These are phyloP conservation scores for Lupinus albus DNA, from an alignment of 306 rosid species.

Conservation along the genomic window DNA sequence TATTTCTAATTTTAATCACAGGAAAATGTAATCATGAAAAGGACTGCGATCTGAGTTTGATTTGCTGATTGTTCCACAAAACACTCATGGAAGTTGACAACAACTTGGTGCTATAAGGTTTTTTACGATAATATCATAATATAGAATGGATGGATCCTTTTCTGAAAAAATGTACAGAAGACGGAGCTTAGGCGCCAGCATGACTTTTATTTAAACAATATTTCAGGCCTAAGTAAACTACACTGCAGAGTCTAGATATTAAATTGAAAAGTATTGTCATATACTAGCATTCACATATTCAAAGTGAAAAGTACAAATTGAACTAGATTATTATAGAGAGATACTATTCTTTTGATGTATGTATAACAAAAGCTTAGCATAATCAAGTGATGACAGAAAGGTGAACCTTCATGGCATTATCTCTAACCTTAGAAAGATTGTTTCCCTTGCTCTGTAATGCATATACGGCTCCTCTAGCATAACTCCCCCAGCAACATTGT, in stretches of 20 bases:
- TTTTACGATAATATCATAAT: not conserved
- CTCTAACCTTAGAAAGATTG: slow-evolving; percentile 64
- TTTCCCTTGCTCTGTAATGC: slow-evolving; percentile 66
- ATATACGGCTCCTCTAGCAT: slow-evolving; percentile 89
- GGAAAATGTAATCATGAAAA: not conserved
- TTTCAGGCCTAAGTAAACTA: slow-evolving; percentile 16
- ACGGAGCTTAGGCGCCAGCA: too few species aligned
- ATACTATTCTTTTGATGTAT: slow-evolving; percentile 1
- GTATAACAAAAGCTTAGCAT: slow-evolving; percentile 8
- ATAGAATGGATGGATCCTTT: slow-evolving; percentile 14
- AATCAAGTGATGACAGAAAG: slow-evolving; percentile 30
- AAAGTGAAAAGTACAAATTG: slow-evolving; percentile 25
- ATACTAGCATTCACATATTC: slow-evolving; percentile 21
- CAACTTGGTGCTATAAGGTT: slow-evolving; percentile 21
- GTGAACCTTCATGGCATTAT: slow-evolving; percentile 34
- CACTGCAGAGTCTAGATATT: slow-evolving; percentile 5
- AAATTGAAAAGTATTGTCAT: slow-evolving; percentile 27
- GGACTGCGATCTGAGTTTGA: not conserved
- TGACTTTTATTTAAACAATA: not conserved
- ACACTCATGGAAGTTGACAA: slow-evolving; percentile 22
- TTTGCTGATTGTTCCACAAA: slow-evolving; percentile 2
- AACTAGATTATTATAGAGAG: slow-evolving; percentile 23
- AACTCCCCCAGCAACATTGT: slow-evolving; percentile 84
- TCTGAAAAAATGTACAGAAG: too few species aligned
- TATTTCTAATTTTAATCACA: not conserved